Conservation (phyloP, 345 rosid genomes). For the Rhodamnia rubescens region DNA sequence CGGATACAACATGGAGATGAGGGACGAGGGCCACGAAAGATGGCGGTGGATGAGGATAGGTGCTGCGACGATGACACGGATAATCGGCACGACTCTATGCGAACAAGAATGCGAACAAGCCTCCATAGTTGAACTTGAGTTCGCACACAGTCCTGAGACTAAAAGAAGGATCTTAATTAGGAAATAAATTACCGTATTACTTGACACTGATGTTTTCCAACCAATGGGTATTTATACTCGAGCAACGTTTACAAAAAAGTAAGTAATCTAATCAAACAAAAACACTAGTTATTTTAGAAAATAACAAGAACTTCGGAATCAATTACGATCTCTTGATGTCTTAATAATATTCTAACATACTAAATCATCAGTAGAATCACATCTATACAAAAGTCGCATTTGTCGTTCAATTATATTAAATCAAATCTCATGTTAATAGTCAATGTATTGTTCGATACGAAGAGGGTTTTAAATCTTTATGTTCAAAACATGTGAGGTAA, state of each 20-base stretch:
- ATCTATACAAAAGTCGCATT: not conserved
- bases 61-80: not conserved
- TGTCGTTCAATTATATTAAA: not conserved
- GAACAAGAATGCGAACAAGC: not conserved
- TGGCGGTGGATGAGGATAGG: not conserved
- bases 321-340: not conserved
- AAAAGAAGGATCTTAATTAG: not conserved
- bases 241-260: too few species aligned
- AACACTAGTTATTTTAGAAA: not conserved
- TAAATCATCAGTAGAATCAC: not conserved
- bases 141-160: not conserved
- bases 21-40: not conserved
- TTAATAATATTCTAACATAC: not conserved
- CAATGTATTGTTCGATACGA: not conserved
- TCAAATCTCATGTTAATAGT: not conserved
- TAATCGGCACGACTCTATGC: not conserved
- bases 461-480: not conserved
- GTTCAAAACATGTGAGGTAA: not conserved
- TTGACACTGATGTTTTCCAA: not conserved
- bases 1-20: not conserved
- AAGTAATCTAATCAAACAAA: not conserved
- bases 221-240: not conserved
- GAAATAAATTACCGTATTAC: not conserved
- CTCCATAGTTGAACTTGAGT: not conserved
- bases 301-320: not conserved